These are phyloP conservation scores for Begonia fuchsioides DNA, from an alignment of 306 rosid species.

Conservation along the genomic window DNA sequence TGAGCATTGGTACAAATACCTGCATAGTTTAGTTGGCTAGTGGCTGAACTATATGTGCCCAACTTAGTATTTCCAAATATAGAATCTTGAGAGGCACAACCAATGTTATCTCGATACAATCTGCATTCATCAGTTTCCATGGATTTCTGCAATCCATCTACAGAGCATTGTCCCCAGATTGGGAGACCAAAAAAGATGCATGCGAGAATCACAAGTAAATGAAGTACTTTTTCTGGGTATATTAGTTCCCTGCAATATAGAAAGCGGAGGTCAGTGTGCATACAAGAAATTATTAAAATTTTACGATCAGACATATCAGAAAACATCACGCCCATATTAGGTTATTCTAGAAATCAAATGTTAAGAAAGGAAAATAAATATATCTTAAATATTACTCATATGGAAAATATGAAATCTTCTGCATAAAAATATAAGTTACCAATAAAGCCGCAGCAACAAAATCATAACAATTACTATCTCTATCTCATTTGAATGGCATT, in stretches of 20 bases:
- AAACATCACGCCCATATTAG: slow-evolving; percentile 11
- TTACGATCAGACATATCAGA: neutral
- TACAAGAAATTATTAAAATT: neutral
- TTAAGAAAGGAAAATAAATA: neutral
- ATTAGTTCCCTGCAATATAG: slow-evolving; percentile 42
- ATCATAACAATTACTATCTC: too few relatives aligned
- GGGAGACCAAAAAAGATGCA: slow-evolving; percentile 26
- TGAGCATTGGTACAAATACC: slow-evolving; percentile 39
- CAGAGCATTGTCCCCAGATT: slow-evolving; percentile 31
- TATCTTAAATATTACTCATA: too few relatives aligned
- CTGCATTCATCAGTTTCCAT: slow-evolving; percentile 34
- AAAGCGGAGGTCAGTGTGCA: slow-evolving; percentile 5
- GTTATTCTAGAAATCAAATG: neutral
- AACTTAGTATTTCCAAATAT: slow-evolving; percentile 19
- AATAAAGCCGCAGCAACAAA: too few relatives aligned
- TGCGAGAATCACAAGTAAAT: slow-evolving; percentile 32
- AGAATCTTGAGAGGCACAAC: slow-evolving; percentile 18
- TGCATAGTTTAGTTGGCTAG: slow-evolving; percentile 14
- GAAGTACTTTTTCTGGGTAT: slow-evolving; percentile 18
- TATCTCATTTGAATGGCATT: too few relatives aligned
- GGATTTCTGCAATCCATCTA: slow-evolving; percentile 26
- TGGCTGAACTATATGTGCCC: slow-evolving; percentile 17
- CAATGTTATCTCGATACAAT: slow-evolving; percentile 19
- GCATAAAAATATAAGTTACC: too few relatives aligned
- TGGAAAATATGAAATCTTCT: too few relatives aligned